phyloP scores from a whole-genome alignment of 129 eudicot species.

The Chrysanthemum lavandulifolium region DNA sequence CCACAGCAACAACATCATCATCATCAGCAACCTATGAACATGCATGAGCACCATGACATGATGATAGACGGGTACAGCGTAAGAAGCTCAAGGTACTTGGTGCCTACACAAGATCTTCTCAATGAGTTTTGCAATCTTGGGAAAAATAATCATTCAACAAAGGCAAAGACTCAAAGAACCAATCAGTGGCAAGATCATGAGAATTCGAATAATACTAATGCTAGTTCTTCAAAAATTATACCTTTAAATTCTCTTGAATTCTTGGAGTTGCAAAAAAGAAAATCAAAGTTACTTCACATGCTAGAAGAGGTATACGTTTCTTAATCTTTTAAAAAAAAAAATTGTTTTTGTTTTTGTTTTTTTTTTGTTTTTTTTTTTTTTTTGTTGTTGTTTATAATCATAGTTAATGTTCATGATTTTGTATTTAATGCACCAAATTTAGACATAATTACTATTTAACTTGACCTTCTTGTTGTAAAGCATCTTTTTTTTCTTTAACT shows the following conservation, averaged over 20 bases:
- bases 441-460: constrained; percentile 4
- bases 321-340: background rate
- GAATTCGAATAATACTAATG: constrained; percentile 15
- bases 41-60: constrained; percentile 40
- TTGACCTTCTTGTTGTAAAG: constrained; percentile 4
- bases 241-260: constrained; percentile 70
- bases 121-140: constrained; percentile 87
- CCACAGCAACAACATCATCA: constrained; percentile 36
- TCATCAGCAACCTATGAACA: constrained; percentile 27
- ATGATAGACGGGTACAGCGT: constrained; percentile 36
- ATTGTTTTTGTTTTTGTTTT: background rate
- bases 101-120: constrained; percentile 73
- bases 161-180: constrained; percentile 39
- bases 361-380: background rate
- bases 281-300: constrained; percentile 82
- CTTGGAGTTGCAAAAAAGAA: constrained; percentile 82
- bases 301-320: constrained; percentile 79
- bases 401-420: constrained; percentile 9
- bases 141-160: constrained; percentile 38
- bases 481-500: constrained; percentile 1
- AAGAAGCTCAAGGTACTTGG: constrained; percentile 76
- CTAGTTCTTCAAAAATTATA: constrained; percentile 39
- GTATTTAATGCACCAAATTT: constrained; percentile 10
- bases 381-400: background rate
- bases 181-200: constrained; percentile 43